Conservation (phyloP, 1,139 yeast genomes). For the Hyphopichia buzzinii region DNA sequence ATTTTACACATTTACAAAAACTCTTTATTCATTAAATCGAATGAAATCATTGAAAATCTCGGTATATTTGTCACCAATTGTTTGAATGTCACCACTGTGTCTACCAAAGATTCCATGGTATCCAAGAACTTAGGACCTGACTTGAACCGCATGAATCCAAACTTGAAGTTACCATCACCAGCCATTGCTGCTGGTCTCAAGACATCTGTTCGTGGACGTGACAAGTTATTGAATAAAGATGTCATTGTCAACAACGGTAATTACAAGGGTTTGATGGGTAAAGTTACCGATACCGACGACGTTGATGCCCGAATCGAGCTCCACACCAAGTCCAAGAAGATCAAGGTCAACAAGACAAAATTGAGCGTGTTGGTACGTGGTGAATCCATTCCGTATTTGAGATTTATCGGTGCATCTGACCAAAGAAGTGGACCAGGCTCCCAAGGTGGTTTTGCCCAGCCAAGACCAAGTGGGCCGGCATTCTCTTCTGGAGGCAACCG, state of each 20-base stretch:
- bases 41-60: conserved; percentile 76
- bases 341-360: conserved; percentile 78
- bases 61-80: conserved; percentile 87
- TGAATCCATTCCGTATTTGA: conserved; percentile 74
- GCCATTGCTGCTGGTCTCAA: conserved; percentile 55
- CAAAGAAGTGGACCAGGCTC: conserved; percentile 8
- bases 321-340: conserved; percentile 86
- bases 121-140: conserved; percentile 62
- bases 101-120: conserved; percentile 73
- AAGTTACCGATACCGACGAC: conserved; percentile 90
- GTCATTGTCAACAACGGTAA: conserved; percentile 88
- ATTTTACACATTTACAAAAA: conserved; percentile 84
- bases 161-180: conserved; percentile 45
- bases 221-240: conserved; percentile 74
- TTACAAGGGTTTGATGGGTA: conserved; percentile 92
- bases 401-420: conserved; percentile 60
- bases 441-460: conserved; percentile 13
- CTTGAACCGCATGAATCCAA: conserved; percentile 83
- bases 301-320: conserved; percentile 87
- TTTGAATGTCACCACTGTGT: conserved; percentile 74
- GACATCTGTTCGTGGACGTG: conserved; percentile 67
- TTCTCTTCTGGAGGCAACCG: conserved; percentile 38
- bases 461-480: conserved; percentile 39
- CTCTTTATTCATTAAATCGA: conserved; percentile 73
- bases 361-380: conserved; percentile 68